Percentiles rank a stretch among this genome's conserved stretches.
Evolutionary conservation across 352 stramenopile genomes (phyloP).

Genomic region (Globisporangium spiculum): DNA sequence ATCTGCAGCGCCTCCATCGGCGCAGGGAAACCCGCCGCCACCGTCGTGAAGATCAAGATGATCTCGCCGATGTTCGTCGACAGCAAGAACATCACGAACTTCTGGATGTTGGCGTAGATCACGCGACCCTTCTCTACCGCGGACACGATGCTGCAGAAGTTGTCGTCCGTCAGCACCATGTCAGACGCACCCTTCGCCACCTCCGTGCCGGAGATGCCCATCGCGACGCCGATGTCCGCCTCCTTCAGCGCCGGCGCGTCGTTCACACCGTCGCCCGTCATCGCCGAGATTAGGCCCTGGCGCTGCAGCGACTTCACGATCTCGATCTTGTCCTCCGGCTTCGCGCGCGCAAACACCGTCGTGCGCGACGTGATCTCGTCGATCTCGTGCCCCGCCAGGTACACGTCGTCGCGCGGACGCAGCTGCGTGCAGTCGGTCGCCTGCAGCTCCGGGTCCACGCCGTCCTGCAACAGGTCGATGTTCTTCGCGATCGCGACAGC

Average conservation of each 20-base stretch:
- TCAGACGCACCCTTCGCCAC: constrained; percentile 98
- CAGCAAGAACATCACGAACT: constrained; percentile 98
- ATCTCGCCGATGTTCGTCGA: constrained; percentile 97
- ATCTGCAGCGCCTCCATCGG: constrained; percentile 97
- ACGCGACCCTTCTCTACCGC: constrained; percentile 95
- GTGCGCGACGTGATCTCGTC: constrained; percentile 80
- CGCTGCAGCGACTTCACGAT: constrained; percentile 94
- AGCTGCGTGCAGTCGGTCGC: constrained; percentile 73
- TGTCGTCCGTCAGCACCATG: constrained; percentile 98
- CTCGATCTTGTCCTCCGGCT: constrained; percentile 94
- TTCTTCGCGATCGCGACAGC: constrained; percentile 84
- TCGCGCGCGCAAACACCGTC: constrained; percentile 92
- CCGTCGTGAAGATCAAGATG: constrained; percentile 74
- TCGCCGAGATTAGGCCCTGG: constrained; percentile 86
- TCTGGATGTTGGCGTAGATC: constrained; percentile 98
- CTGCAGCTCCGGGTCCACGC: constrained; percentile 3
- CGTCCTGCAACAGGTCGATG: constrained; percentile 68
- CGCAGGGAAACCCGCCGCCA: constrained; percentile 55
- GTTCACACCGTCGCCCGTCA: constrained; percentile 93
- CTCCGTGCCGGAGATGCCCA: constrained; percentile 96
- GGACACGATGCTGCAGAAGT: constrained; percentile 97
- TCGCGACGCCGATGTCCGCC: constrained; percentile 93
- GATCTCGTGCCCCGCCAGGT: constrained; percentile 68
- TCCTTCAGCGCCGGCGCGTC: constrained; percentile 93
- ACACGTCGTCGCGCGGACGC: constrained; percentile 39